Evolutionary conservation across 129 eudicot genomes (phyloP).

Genomic region (Solidago caesia): DNA sequence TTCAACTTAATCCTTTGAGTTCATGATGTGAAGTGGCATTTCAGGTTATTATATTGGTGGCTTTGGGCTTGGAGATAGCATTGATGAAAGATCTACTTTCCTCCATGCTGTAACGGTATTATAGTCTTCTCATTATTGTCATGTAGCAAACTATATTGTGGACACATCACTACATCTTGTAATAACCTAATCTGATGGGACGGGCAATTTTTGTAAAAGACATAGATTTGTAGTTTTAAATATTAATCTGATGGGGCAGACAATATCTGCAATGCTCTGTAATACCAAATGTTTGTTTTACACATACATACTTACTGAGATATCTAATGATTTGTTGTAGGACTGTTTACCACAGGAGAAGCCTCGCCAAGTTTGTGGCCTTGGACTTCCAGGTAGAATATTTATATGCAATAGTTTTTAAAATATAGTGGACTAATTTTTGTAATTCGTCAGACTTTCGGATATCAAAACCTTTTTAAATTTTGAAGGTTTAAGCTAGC

Average conservation of each 20-base stretch:
- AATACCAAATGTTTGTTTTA: background rate
- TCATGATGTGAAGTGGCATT: slow-evolving; percentile 2
- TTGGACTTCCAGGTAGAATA: slow-evolving; percentile 73
- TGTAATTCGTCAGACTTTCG: too few species aligned
- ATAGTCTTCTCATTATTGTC: background rate
- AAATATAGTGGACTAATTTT: too few species aligned
- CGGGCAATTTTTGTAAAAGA: too few species aligned
- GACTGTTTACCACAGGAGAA: slow-evolving; percentile 72
- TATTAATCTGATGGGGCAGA: too few species aligned
- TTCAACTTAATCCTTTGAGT: background rate
- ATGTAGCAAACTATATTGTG: too few species aligned
- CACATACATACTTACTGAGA: background rate
- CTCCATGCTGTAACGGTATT: slow-evolving; percentile 64
- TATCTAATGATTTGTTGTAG: slow-evolving; percentile 34
- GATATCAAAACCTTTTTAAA: too few species aligned
- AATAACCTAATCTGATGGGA: too few species aligned
- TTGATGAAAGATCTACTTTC: slow-evolving; percentile 60
- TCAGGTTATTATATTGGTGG: slow-evolving; percentile 85
- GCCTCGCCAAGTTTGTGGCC: slow-evolving; percentile 83
- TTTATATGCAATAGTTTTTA: background rate
- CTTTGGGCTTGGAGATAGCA: slow-evolving; percentile 87
- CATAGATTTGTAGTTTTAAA: too few species aligned
- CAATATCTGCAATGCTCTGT: background rate
- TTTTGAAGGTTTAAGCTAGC: too few species aligned
- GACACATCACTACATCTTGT: too few species aligned